Base-by-base conservation (phyloP, 441 rosid genomes). In the Gossypium davidsonii region DNA sequence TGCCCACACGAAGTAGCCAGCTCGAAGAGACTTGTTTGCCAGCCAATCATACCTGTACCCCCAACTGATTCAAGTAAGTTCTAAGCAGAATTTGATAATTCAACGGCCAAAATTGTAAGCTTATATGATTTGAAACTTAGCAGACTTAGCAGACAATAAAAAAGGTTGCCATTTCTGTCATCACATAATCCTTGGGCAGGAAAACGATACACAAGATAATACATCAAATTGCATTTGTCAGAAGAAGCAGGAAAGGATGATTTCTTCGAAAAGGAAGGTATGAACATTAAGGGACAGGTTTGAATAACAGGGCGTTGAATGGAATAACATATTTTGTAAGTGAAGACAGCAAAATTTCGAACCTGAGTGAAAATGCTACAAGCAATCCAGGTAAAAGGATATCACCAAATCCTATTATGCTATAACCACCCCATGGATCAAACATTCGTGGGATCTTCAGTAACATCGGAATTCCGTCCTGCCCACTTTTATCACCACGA, bases 1-100 rank as follows among this genome's bases (percentile, higher is more conserved):
- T 75, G 96, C 87, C 90, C 97, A 85, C 67, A 90, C 65, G 83
- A 95, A 92, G 88, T 95, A 92, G 77, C 99, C 98, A 63, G 91
- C 86, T 79, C 85, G 83, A 15, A 92, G 91, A 74, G 80, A 88
- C 88, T 89, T 92, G 79, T 88, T 94, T 52, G 92, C 89, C 80
- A 92, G 77, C 97, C 93, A 89, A 83, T 94, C 99, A 63, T 91
- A 91, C 80, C 99, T 95, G 87, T 74, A 80, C 4, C 49, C 63
- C 59, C 15, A 69, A 46, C 20, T 34, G 26, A 46, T 52, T 51
- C 34, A 17, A 72, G 51, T 28, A 34, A 46, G 12, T 18, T 53
- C 61, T 56, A 14, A 23, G 39, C 39, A 34, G 39, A 25, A 12
- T 20, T 60, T 57, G 57, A 57, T 39, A 56, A 62, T 12, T 17